Percentiles rank a stretch among this genome's conserved stretches.
These are phyloP conservation scores for Galerina sulciceps DNA, from an alignment of 768 basidiomycete genomes.

Conservation along the genomic window DNA sequence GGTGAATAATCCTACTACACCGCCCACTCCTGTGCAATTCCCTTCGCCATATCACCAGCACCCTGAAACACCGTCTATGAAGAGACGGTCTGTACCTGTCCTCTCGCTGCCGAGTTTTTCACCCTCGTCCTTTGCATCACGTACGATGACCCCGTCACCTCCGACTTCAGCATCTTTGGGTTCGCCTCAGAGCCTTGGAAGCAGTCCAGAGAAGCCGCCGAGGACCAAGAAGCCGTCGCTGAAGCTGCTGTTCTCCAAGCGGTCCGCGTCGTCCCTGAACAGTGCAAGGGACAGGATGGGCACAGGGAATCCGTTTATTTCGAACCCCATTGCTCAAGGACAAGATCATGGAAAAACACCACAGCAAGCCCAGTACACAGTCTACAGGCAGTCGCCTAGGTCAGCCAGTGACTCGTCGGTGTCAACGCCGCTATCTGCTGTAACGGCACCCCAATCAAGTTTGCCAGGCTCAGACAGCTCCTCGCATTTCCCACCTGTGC, in stretches of 20 bases:
- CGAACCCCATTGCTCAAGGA: conserved; percentile 21
- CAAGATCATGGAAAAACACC: conserved; percentile 1
- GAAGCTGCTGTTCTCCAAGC: conserved; percentile 70
- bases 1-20: conserved; percentile 28
- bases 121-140: conserved; percentile 6
- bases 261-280: conserved; percentile 53
- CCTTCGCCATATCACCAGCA: conserved; percentile 26
- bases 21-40: conserved; percentile 43
- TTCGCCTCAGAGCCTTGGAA: conserved; percentile 28
- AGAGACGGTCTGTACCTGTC: conserved; percentile 42
- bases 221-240: conserved; percentile 70
- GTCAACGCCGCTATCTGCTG: conserved; percentile 56
- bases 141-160: conserved; percentile 23
- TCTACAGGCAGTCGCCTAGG: conserved; percentile 31
- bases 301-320: conserved; percentile 24
- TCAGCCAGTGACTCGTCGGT: conserved; percentile 54
- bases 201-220: conserved; percentile 34
- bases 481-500: conserved; percentile 54
- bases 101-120: conserved; percentile 28
- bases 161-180: background rate
- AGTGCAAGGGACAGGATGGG: conserved; percentile 13
- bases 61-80: conserved; percentile 15
- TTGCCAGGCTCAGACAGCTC: conserved; percentile 30
- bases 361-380: conserved; percentile 13
- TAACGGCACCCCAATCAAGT: conserved; percentile 56